A percentile compares a stretch with the other conserved stretches of the same genome.
Conservation (phyloP, 2,329 filamentous ascomycete genomes). For the Tolypocladium paradoxum region DNA sequence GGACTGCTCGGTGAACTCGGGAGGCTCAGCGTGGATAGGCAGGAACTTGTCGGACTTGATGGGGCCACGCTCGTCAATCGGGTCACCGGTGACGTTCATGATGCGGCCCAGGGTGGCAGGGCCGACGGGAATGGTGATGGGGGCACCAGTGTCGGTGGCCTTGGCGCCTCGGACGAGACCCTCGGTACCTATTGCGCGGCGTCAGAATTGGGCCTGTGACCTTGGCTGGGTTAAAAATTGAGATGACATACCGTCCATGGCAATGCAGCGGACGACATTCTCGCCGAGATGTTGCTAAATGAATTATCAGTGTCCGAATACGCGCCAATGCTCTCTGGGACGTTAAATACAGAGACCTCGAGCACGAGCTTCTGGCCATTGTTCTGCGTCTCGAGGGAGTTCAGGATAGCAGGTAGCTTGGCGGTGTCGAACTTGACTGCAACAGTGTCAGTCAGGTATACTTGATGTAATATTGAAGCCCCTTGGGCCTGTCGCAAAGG, state of each 20-base stretch:
- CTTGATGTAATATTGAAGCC: not conserved
- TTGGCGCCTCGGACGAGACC: slow-evolving; percentile 91
- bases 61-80: slow-evolving; percentile 97
- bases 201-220: slow-evolving; percentile 2
- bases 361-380: slow-evolving; percentile 89
- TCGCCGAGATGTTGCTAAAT: slow-evolving; percentile 96
- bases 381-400: slow-evolving; percentile 87
- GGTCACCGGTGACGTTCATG: slow-evolving; percentile 99
- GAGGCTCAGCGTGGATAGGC: slow-evolving; percentile 91
- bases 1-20: slow-evolving; percentile 88
- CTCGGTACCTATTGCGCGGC: slow-evolving; percentile 67
- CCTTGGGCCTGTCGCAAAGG: not conserved
- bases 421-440: slow-evolving; percentile 94
- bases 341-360: slow-evolving; percentile 75
- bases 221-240: not conserved
- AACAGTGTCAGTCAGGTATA: slow-evolving; percentile 16
- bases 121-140: slow-evolving; percentile 95
- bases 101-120: slow-evolving; percentile 92
- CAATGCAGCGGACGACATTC: slow-evolving; percentile 98
- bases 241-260: slow-evolving; percentile 83
- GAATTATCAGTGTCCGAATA: slow-evolving; percentile 23
- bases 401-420: slow-evolving; percentile 92
- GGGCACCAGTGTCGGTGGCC: slow-evolving; percentile 79
- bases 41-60: slow-evolving; percentile 84
- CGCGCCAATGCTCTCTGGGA: slow-evolving; percentile 1